Conservation (phyloP, 805 yeast species). For the Candida manassasensis region DNA sequence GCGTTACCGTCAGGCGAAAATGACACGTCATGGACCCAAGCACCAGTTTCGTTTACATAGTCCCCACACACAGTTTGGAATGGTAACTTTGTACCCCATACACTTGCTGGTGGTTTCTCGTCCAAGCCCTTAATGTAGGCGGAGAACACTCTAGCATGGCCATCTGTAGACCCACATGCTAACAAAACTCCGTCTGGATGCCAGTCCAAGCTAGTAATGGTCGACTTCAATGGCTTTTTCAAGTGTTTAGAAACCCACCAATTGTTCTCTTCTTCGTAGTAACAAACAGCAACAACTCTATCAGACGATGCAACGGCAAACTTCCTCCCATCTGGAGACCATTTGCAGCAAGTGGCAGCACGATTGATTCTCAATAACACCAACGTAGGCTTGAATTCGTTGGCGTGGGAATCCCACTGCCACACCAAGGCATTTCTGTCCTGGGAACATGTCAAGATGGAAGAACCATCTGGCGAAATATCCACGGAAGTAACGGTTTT, state of each 20-base stretch:
- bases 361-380: slow-evolving; percentile 89
- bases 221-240: slow-evolving; percentile 89
- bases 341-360: slow-evolving; percentile 89
- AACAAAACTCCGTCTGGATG: slow-evolving; percentile 87
- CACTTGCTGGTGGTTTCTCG: slow-evolving; percentile 68
- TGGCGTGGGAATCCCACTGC: slow-evolving; percentile 62
- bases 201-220: slow-evolving; percentile 82
- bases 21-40: slow-evolving; percentile 89
- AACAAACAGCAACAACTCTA: slow-evolving; percentile 89
- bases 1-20: slow-evolving; percentile 79
- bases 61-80: slow-evolving; percentile 90
- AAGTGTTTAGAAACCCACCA: slow-evolving; percentile 99
- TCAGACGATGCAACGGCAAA: slow-evolving; percentile 98
- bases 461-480: slow-evolving; percentile 72
- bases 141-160: slow-evolving; percentile 84
- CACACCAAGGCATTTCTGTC: slow-evolving; percentile 97
- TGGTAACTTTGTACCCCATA: slow-evolving; percentile 95
- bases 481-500: slow-evolving; percentile 94
- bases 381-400: slow-evolving; percentile 73
- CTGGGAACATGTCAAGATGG: slow-evolving; percentile 94
- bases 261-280: slow-evolving; percentile 91
- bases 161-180: slow-evolving; percentile 91
- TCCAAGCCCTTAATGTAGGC: slow-evolving; percentile 88
- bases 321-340: slow-evolving; percentile 95
- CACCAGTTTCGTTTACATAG: slow-evolving; percentile 59